phyloP scores from a whole-genome alignment of 2,329 filamentous ascomycete genomes.

The Periconia macrospinosa region DNA sequence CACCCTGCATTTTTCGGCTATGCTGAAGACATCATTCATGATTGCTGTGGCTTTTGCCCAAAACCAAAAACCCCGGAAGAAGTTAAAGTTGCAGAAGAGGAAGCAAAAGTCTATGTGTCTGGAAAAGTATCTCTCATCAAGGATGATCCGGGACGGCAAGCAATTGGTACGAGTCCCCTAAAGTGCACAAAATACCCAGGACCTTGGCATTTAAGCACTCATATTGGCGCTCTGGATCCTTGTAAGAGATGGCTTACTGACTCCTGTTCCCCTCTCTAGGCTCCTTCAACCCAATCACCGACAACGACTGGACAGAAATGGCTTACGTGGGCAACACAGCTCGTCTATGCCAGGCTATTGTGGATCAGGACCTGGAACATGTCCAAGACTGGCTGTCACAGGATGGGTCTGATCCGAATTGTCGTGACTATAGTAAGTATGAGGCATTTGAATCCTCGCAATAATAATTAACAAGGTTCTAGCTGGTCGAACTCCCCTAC shows the following conservation, averaged over 20 bases:
- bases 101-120: slow-evolving; percentile 74
- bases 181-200: too few relatives aligned
- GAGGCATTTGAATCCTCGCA: too few relatives aligned
- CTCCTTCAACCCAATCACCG: slow-evolving; percentile 77
- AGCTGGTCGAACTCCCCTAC: slow-evolving; percentile 72
- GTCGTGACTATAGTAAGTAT: slow-evolving; percentile 52
- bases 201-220: too few relatives aligned
- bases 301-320: slow-evolving; percentile 89
- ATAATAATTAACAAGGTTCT: background rate
- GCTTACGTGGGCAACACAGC: slow-evolving; percentile 82
- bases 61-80: slow-evolving; percentile 70
- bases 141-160: slow-evolving; percentile 79
- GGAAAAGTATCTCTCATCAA: slow-evolving; percentile 74
- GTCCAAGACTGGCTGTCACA: slow-evolving; percentile 71
- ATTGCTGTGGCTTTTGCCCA: slow-evolving; percentile 83
- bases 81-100: slow-evolving; percentile 68
- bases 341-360: slow-evolving; percentile 77
- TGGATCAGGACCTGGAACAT: slow-evolving; percentile 70
- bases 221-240: too few relatives aligned
- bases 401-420: slow-evolving; percentile 70
- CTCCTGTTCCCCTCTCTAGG: slow-evolving; percentile 21
- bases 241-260: too few relatives aligned
- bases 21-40: slow-evolving; percentile 69
- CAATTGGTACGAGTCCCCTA: slow-evolving; percentile 47
- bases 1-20: slow-evolving; percentile 85